phyloP scores from a whole-genome alignment of 176 grass and related monocot species.

The Ensete ventricosum region DNA sequence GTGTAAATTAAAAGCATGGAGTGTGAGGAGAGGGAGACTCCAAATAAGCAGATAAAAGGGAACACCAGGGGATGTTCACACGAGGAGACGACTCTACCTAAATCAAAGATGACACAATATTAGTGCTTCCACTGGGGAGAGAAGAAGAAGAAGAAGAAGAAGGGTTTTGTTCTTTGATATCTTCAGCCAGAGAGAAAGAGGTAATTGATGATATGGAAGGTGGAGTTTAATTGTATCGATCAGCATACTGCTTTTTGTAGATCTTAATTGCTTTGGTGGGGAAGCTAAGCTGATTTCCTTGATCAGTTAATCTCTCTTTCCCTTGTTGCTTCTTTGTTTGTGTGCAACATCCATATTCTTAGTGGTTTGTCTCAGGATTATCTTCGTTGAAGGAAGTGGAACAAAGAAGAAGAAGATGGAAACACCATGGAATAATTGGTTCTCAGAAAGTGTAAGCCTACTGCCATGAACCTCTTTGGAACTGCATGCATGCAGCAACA shows the following conservation, averaged over 20 bases:
- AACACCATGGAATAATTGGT: conserved; percentile 1
- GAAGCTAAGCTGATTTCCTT: too few species aligned
- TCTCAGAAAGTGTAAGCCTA: background rate
- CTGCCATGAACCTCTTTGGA: too few species aligned
- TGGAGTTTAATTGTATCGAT: too few species aligned
- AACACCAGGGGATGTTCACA: background rate
- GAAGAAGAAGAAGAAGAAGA: background rate
- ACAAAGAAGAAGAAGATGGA: conserved; percentile 1
- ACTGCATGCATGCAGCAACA: too few species aligned
- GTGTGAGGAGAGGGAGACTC: background rate
- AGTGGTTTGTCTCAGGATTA: background rate
- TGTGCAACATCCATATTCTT: background rate
- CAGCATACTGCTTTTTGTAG: too few species aligned
- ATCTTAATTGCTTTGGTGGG: too few species aligned
- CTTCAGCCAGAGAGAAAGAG: too few species aligned
- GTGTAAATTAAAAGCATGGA: background rate
- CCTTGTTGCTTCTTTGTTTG: background rate
- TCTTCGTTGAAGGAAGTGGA: background rate
- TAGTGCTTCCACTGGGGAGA: background rate
- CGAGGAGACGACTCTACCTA: background rate
- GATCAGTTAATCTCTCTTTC: background rate
- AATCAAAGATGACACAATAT: too few species aligned
- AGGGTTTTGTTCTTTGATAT: background rate
- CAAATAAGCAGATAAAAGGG: background rate
- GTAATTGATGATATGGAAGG: too few species aligned